Evolutionary conservation across 257 asterid species (phyloP).

Genomic region (Jacaranda copaia): DNA sequence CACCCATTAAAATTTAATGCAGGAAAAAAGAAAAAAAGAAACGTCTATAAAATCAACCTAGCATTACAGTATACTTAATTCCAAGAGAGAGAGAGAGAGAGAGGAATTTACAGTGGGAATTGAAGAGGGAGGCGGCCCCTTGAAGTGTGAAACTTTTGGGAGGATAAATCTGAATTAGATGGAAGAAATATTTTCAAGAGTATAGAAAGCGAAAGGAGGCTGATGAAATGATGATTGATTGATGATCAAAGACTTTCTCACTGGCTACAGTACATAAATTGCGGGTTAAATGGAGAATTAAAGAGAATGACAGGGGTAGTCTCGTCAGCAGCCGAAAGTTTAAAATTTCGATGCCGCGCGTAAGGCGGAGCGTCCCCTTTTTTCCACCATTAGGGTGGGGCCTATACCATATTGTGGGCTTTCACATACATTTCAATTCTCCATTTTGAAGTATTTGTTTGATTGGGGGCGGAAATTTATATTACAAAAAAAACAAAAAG

Average conservation of each 20-base stretch:
- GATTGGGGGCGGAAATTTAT: too few relatives aligned
- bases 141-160: slow-evolving; percentile 17
- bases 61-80: slow-evolving; percentile 2
- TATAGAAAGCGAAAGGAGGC: too few relatives aligned
- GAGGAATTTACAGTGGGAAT: slow-evolving; percentile 27
- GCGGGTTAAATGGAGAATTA: slow-evolving; percentile 5
- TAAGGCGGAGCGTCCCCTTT: slow-evolving; percentile 49
- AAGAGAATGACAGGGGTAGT: slow-evolving; percentile 43
- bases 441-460: too few relatives aligned
- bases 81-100: slow-evolving; percentile 14
- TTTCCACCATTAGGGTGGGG: slow-evolving; percentile 34
- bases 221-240: too few relatives aligned
- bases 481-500: too few relatives aligned
- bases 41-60: slow-evolving; percentile 21
- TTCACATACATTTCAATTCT: background rate
- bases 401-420: slow-evolving; percentile 18
- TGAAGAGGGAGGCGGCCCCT: slow-evolving; percentile 27
- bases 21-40: slow-evolving; percentile 12
- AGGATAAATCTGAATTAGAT: background rate
- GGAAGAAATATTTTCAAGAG: background rate
- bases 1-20: slow-evolving; percentile 14
- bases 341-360: slow-evolving; percentile 67
- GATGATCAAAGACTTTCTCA: too few relatives aligned
- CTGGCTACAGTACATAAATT: too few relatives aligned
- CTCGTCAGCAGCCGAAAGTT: slow-evolving; percentile 45